A percentile compares a stretch with the other conserved stretches of the same genome.
These are phyloP conservation scores for Coleophoma cylindrospora DNA, from an alignment of 2,329 filamentous ascomycete genomes.

Conservation along the genomic window DNA sequence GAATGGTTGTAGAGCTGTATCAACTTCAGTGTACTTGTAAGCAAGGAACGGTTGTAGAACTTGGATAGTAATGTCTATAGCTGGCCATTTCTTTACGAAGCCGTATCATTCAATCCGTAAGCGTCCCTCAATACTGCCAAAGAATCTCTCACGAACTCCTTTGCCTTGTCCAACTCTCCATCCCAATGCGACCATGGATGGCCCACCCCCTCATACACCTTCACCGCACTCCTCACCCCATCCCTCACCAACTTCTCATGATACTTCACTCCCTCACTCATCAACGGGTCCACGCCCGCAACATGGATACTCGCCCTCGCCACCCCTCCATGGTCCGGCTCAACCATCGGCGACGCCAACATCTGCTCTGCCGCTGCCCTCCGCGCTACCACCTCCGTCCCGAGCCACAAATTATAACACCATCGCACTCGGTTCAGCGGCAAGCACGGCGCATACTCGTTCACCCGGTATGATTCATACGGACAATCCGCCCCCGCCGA, in stretches of 20 bases:
- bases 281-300: conserved; percentile 29
- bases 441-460: conserved; percentile 29
- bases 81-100: background rate
- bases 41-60: no score
- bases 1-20: no score
- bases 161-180: conserved; percentile 26
- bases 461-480: conserved; percentile 27
- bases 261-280: conserved; percentile 27
- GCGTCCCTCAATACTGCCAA: conserved; percentile 13
- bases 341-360: conserved; percentile 29
- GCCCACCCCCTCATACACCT: conserved; percentile 29
- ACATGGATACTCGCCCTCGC: conserved; percentile 28
- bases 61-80: background rate
- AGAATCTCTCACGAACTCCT: conserved; percentile 27
- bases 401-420: conserved; percentile 33
- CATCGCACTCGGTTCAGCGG: conserved; percentile 28
- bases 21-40: no score
- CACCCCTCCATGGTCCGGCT: conserved; percentile 26
- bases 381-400: conserved; percentile 20
- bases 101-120: background rate
- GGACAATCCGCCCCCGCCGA: conserved; percentile 21
- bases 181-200: conserved; percentile 32
- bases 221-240: conserved; percentile 26
- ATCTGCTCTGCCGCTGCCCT: conserved; percentile 23
- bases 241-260: conserved; percentile 26